A percentile compares a stretch with the other conserved stretches of the same genome.
phyloP scores from a whole-genome alignment of 2,329 filamentous ascomycete genomes.

The Fusarium camptoceras region DNA sequence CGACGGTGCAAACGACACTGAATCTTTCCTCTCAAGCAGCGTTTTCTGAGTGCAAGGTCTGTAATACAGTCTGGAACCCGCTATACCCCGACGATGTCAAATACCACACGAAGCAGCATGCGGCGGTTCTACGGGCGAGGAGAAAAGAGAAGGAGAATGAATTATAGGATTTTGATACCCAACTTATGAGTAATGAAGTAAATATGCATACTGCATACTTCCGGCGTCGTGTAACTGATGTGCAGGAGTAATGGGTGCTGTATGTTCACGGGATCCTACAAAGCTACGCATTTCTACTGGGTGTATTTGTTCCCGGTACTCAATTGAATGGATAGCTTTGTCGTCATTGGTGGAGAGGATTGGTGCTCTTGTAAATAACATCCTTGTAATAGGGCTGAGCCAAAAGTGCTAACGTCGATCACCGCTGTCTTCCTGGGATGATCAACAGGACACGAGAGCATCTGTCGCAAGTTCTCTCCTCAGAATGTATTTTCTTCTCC shows the following conservation, averaged over 20 bases:
- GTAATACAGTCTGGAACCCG: conserved; percentile 59
- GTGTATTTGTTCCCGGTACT: neutral
- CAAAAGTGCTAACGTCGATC: neutral
- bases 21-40: conserved; percentile 57
- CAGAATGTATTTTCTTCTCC: neutral
- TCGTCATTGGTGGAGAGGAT: neutral
- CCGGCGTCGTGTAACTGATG: neutral
- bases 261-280: neutral
- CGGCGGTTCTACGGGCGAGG: conserved; percentile 48
- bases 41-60: conserved; percentile 58
- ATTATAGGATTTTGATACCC: conserved; percentile 43
- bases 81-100: conserved; percentile 58
- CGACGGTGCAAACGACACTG: conserved; percentile 57
- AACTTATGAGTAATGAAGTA: conserved; percentile 33
- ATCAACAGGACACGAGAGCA: neutral
- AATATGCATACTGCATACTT: neutral
- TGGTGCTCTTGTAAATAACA: neutral
- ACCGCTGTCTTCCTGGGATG: neutral
- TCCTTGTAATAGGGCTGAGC: conserved; percentile 6
- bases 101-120: conserved; percentile 56
- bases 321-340: neutral
- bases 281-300: neutral
- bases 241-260: neutral
- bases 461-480: too few relatives aligned
- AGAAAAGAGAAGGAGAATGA: conserved; percentile 42